Evolutionary conservation across 164 flowering plant genomes (phyloP).

Genomic region (Euptelea pleiosperma): DNA sequence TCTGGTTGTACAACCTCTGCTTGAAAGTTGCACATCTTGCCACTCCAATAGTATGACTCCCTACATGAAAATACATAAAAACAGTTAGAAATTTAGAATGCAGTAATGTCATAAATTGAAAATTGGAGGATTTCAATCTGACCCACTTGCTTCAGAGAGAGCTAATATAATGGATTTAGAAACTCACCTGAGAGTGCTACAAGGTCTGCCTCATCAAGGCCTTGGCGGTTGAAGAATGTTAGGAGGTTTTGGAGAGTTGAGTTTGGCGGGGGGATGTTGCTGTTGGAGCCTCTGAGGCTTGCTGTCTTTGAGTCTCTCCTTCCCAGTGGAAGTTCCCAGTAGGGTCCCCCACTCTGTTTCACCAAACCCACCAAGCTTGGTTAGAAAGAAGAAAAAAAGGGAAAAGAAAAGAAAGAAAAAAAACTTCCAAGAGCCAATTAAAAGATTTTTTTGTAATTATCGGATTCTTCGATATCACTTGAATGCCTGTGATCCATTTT

Average conservation of each 20-base stretch:
- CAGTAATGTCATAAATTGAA: neutral
- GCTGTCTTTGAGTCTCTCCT: conserved; percentile 88
- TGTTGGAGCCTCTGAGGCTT: conserved; percentile 60
- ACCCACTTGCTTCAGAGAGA: conserved; percentile 1
- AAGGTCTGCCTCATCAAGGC: conserved; percentile 74
- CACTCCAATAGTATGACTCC: conserved; percentile 82
- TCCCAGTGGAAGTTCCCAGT: conserved; percentile 87
- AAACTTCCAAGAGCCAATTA: too few relatives aligned
- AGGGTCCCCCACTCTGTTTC: conserved; percentile 77
- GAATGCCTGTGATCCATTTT: neutral
- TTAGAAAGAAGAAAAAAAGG: too few relatives aligned
- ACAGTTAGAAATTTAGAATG: neutral
- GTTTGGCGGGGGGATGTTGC: conserved; percentile 77
- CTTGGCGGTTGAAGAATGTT: conserved; percentile 62
- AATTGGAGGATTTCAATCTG: neutral
- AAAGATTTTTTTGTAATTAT: too few relatives aligned
- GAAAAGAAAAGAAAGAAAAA: too few relatives aligned
- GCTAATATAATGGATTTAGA: too few relatives aligned
- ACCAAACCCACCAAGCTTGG: conserved; percentile 2
- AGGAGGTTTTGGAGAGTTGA: conserved; percentile 68
- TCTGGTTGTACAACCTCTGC: conserved; percentile 87
- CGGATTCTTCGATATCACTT: too few relatives aligned
- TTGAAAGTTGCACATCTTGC: conserved; percentile 81
- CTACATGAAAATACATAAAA: conserved; percentile 40
- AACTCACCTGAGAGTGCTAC: conserved; percentile 81